These are phyloP conservation scores for Annulohypoxylon nitens DNA, from an alignment of 495 filamentous ascomycete genomes.

Conservation along the genomic window DNA sequence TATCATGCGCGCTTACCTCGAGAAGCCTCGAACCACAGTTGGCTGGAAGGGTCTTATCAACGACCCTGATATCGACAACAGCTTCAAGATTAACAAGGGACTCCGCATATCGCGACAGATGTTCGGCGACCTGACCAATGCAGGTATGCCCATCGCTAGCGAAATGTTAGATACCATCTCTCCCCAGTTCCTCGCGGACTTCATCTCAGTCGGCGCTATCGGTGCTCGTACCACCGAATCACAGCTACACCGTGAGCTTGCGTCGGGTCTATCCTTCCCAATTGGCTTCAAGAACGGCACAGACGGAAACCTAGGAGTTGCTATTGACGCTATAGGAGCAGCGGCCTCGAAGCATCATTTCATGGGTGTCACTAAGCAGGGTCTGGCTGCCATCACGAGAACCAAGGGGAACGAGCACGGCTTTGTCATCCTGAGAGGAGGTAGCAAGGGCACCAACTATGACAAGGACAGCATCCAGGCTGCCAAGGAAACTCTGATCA, in stretches of 20 bases:
- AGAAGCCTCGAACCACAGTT: constrained; percentile 99
- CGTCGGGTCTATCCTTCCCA: constrained; percentile 96
- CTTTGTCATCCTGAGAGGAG: constrained; percentile 94
- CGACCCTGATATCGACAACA: constrained; percentile 97
- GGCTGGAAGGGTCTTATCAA: constrained; percentile 99
- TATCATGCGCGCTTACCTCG: constrained; percentile 98
- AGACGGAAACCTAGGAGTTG: constrained; percentile 92
- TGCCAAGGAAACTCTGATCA: constrained; percentile 82
- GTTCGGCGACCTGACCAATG: constrained; percentile 87
- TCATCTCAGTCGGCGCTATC: constrained; percentile 95
- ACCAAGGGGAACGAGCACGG: constrained; percentile 95
- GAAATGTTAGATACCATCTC: constrained; percentile 99
- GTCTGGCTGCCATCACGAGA: constrained; percentile 92
- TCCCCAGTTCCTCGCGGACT: constrained; percentile 92
- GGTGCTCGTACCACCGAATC: constrained; percentile 97
- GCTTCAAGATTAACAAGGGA: constrained; percentile 99
- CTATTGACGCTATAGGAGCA: constrained; percentile 94
- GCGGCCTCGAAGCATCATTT: constrained; percentile 95
- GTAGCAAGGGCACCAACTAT: constrained; percentile 94
- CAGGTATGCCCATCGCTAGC: constrained; percentile 91
- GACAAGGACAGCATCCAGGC: constrained; percentile 82
- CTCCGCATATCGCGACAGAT: constrained; percentile 87
- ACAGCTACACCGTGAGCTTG: constrained; percentile 94
- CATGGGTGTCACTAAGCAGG: constrained; percentile 99
- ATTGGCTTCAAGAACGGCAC: constrained; percentile 99